These are phyloP conservation scores for Termitomyces sp. DNA, from an alignment of 768 basidiomycete species.

Conservation along the genomic window DNA sequence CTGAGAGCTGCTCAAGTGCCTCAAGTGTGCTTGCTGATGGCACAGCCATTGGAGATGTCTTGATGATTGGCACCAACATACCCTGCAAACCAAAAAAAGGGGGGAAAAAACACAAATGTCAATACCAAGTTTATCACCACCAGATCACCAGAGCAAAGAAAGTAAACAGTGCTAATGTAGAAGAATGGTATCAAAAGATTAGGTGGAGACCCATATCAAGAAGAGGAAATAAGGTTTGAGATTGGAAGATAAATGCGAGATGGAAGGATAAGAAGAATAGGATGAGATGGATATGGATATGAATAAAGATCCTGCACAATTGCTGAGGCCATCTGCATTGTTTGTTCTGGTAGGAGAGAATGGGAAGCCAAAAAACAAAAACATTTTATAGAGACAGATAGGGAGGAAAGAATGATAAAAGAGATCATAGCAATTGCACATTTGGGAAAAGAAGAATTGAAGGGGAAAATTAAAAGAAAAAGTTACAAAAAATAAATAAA, in stretches of 20 bases:
- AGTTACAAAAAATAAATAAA: background rate
- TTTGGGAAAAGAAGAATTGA: too few relatives aligned
- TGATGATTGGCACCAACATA: constrained; percentile 96
- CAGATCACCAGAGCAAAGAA: background rate
- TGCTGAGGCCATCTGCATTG: background rate
- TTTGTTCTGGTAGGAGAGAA: background rate
- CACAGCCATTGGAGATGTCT: constrained; percentile 81
- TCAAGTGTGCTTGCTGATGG: constrained; percentile 73
- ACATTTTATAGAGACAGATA: background rate
- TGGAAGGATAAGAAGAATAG: background rate
- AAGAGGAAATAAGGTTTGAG: background rate
- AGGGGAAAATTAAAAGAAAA: background rate
- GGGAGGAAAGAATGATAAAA: background rate
- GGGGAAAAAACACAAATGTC: background rate
- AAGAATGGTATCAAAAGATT: background rate
- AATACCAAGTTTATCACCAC: background rate
- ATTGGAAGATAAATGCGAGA: background rate
- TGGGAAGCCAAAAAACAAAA: background rate
- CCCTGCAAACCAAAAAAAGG: too few relatives aligned
- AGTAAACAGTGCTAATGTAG: background rate
- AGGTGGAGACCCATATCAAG: background rate
- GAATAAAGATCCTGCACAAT: constrained; percentile 1
- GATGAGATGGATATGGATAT: background rate
- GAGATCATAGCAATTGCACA: too few relatives aligned
- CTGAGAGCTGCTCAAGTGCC: constrained; percentile 67